A percentile compares a stretch with the other conserved stretches of the same genome.
These are phyloP conservation scores for Euphorbia lathyris DNA, from an alignment of 345 rosid species.

Conservation along the genomic window DNA sequence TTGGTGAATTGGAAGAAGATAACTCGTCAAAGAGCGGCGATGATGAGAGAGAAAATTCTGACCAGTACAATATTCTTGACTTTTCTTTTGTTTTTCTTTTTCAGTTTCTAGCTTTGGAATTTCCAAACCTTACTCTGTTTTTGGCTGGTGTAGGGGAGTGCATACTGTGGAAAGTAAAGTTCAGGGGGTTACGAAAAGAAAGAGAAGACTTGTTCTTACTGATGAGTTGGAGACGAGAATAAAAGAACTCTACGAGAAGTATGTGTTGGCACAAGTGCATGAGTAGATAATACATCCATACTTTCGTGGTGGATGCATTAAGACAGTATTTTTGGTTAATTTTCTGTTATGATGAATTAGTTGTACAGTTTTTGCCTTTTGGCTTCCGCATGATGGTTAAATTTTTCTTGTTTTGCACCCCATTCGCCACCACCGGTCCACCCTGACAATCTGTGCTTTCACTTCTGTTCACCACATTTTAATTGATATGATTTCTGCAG, in stretches of 20 bases:
- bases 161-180: slow-evolving; percentile 36
- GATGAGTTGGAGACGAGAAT: slow-evolving; percentile 57
- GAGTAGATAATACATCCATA: not conserved
- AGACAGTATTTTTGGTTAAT: not conserved
- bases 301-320: not conserved
- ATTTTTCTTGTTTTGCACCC: not conserved
- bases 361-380: slow-evolving; percentile 11
- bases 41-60: slow-evolving; percentile 20
- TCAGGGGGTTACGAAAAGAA: slow-evolving; percentile 46
- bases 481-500: slow-evolving; percentile 35
- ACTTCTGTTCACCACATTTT: slow-evolving; percentile 26
- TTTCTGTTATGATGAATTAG: not conserved
- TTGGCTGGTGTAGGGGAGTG: slow-evolving; percentile 41
- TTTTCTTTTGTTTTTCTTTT: not conserved
- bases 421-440: not conserved
- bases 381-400: not conserved
- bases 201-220: slow-evolving; percentile 55
- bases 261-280: slow-evolving; percentile 15
- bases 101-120: slow-evolving; percentile 4
- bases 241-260: slow-evolving; percentile 70
- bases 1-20: slow-evolving; percentile 23
- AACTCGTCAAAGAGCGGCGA: slow-evolving; percentile 8
- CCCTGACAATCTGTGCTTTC: not conserved
- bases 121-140: slow-evolving; percentile 6
- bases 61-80: slow-evolving; percentile 19